Evolutionary conservation across 2,329 filamentous ascomycete genomes (phyloP), one percentile per base, ranked within the genome.

Genomic region (Epicoccum sorghinum): DNA sequence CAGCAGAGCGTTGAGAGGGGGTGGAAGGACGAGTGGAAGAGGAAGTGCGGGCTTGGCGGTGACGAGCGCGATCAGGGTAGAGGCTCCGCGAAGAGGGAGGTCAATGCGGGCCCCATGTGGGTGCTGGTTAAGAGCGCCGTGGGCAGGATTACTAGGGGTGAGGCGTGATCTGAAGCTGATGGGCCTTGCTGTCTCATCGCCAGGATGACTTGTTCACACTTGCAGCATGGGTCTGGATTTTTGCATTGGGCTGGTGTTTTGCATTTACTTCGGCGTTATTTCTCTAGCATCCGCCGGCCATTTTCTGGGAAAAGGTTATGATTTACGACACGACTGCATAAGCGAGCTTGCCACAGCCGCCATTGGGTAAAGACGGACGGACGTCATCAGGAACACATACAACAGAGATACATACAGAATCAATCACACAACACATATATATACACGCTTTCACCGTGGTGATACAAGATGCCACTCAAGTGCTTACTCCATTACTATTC

Each of bases 71-170:
- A 18, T 18, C 39, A 32, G 23, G 51, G 52, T 32, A 52, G 47
- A 29, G 45, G 44, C 4, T 49, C 43, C 7, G 59, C 52, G 13
- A 60, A 58, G 45, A 67, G 61, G 36, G 61, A 65, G 53, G 55
- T 58, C 9, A 66, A 64, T 38, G 64, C 64, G 22, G 65, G 65
- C 40, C 63, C 65, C 5, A 66, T 66, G 63, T 67, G 65, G 65
- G 63, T 66, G 45, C 58, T 67, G 9, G 65, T 67, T 24, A 67
- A 65, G 57, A 62, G 61, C 44, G 65, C 63, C 25, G 51, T 66
- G 44, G 58, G 48, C 35, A 58, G 59, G 52, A 67, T 67, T 53
- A 54, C 61, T n/a, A 61, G 52, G 30, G 60, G 63, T 30, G 65
- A 67, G 48, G 65, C 65, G 18, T 18, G 18, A 18, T 18, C 12